Percentiles rank a stretch among this genome's conserved stretches.
Evolutionary conservation across 202 grass and related monocot genomes (phyloP).

Genomic region (Cymbopogon flexuosus): DNA sequence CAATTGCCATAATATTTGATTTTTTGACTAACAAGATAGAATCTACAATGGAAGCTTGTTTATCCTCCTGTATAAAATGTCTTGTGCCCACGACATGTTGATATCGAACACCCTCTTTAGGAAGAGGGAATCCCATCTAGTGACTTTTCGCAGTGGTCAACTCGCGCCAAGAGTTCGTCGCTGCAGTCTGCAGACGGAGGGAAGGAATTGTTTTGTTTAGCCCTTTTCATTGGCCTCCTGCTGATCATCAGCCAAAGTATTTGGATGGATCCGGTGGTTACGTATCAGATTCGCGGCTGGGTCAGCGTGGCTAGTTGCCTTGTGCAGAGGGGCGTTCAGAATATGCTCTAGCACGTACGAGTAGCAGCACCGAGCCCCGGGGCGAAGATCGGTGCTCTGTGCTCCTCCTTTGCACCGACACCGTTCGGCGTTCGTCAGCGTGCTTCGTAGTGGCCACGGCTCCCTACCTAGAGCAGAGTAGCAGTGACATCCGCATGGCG

Average conservation of each 20-base stretch:
- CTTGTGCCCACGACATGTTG: too few species aligned
- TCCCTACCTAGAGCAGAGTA: too few species aligned
- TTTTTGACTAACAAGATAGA: conserved; percentile 3
- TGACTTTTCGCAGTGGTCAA: too few species aligned
- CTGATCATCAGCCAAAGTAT: too few species aligned
- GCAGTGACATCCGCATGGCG: not conserved
- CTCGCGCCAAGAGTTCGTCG: too few species aligned
- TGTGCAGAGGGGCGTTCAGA: not conserved
- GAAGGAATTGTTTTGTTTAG: too few species aligned
- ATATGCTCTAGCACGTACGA: not conserved
- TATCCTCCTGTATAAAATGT: not conserved
- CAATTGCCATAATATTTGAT: not conserved
- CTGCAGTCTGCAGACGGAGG: too few species aligned
- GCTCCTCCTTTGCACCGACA: conserved; percentile 1
- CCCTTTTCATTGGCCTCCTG: too few species aligned
- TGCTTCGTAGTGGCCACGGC: not conserved
- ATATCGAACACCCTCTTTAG: too few species aligned
- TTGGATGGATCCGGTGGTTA: too few species aligned
- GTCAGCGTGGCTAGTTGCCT: not conserved
- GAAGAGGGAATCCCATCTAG: too few species aligned
- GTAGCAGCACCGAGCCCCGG: too few species aligned
- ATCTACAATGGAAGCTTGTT: conserved; percentile 5
- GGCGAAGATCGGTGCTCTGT: not conserved
- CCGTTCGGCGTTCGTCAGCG: not conserved
- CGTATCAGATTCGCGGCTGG: not conserved